Evolutionary conservation across 139 green algal species (phyloP).

Genomic region (Chlamydomonas urium): DNA sequence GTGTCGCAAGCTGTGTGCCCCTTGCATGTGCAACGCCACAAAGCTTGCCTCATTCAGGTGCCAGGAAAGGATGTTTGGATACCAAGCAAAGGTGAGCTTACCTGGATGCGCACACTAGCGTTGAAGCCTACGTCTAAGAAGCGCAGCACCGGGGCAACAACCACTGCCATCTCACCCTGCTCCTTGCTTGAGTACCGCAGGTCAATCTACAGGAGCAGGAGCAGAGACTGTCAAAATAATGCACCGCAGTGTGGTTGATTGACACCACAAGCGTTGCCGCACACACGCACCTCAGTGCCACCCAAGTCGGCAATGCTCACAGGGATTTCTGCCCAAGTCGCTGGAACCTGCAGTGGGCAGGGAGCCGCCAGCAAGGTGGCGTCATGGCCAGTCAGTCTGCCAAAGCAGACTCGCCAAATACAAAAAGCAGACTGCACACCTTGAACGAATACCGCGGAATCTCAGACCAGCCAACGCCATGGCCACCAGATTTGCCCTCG

Average conservation of each 20-base stretch:
- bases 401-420: too few relatives aligned
- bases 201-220: constrained; percentile 86
- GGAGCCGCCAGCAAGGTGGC: too few relatives aligned
- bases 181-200: constrained; percentile 69
- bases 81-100: too few relatives aligned
- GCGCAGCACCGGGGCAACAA: constrained; percentile 87
- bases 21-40: too few relatives aligned
- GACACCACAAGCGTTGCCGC: too few relatives aligned
- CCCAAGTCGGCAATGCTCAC: constrained; percentile 96
- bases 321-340: constrained; percentile 77
- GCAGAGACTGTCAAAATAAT: too few relatives aligned
- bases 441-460: constrained; percentile 83
- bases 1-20: too few relatives aligned
- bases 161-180: constrained; percentile 69
- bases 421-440: too few relatives aligned
- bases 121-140: constrained; percentile 54
- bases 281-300: constrained; percentile 71
- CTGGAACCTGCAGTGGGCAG: constrained; percentile 10
- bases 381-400: too few relatives aligned
- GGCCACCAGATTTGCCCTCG: constrained; percentile 80
- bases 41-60: too few relatives aligned
- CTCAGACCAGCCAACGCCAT: constrained; percentile 91
- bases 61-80: too few relatives aligned
- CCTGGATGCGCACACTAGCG: constrained; percentile 47
- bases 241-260: too few relatives aligned